Evolutionary conservation across 2,329 filamentous ascomycete genomes (phyloP), one percentile per base, ranked within the genome.

Genomic region (Cytospora schulzeri): DNA sequence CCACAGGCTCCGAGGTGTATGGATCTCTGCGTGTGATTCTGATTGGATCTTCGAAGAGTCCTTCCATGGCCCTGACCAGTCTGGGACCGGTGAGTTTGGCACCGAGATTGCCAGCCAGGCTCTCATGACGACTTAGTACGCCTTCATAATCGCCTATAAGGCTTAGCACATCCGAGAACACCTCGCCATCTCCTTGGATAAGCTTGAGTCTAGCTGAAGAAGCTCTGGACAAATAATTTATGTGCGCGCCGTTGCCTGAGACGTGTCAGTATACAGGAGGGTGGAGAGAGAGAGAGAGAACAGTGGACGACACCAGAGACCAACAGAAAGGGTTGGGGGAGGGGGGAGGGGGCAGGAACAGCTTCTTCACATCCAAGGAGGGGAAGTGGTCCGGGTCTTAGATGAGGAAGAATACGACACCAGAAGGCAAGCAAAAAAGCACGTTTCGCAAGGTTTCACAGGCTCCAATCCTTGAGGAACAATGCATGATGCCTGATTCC

Each of bases 111-210:
- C 90, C 89, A 55, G 92, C 93, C 71, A 96, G 86, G 75, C 91
- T 94, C 78, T 97, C 92, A 75, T 94, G 91, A 62, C 91, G 87
- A 71, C 91, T 91, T 60, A 96, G 81, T 19, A 95, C 91, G 68
- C 88, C 83, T 79, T 93, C 91, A 76, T 96, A 96, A 70, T 93
- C 89, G 72, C 85, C 84, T 65, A 96, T 85, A 67, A 93, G 82
- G 50, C 85, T 81, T 55, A 95, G 77, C 62, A 95, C 86, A 69
- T 91, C 88, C 15, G 86, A 84, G 71, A 96, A 90, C 14, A 86
- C 89, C 71, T 93, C 91, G 62, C 74, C 71, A 64, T 86, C 83
- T 41, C 81, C 82, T 61, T 84, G 81, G 54, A 87, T 77, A 52
- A 87, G 76, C 59, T 75, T 78, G 50, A 87, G 74, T 63, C 78